These are phyloP conservation scores for Trichoderma sp. DNA, from an alignment of 2,329 filamentous ascomycete species.

Conservation along the genomic window DNA sequence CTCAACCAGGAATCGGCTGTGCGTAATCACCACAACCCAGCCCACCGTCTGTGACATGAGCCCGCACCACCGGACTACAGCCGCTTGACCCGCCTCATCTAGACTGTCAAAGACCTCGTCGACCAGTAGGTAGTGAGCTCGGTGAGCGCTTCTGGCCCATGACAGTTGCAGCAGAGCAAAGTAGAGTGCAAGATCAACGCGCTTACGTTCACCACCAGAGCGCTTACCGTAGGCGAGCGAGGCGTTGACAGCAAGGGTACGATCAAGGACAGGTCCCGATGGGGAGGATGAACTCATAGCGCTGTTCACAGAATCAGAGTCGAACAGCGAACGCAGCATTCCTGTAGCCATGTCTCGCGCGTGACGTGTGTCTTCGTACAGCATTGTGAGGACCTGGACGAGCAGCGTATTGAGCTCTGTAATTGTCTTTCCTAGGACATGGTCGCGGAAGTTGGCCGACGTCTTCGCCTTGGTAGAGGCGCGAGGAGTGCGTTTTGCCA, in stretches of 20 bases:
- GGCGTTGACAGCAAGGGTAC: conserved; percentile 16
- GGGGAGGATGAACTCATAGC: neutral
- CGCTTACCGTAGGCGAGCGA: conserved; percentile 24
- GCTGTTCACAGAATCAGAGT: conserved; percentile 12
- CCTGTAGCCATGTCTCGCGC: conserved; percentile 20
- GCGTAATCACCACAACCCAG: conserved; percentile 25
- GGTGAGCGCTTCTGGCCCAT: conserved; percentile 21
- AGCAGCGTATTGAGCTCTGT: conserved; percentile 23
- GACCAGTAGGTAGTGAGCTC: conserved; percentile 24
- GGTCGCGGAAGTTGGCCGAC: conserved; percentile 22
- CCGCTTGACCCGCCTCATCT: conserved; percentile 22
- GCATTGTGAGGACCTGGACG: conserved; percentile 18
- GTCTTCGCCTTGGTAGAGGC: conserved; percentile 5
- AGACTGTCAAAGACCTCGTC: conserved; percentile 27
- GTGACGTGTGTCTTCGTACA: conserved; percentile 24
- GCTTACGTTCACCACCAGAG: conserved; percentile 25
- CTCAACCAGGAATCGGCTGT: conserved; percentile 23
- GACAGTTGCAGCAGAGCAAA: conserved; percentile 25
- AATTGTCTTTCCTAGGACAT: conserved; percentile 22
- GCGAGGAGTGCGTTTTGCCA: conserved; percentile 20
- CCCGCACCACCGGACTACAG: conserved; percentile 22
- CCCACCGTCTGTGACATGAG: conserved; percentile 20
- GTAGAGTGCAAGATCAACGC: conserved; percentile 24
- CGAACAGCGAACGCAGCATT: conserved; percentile 23
- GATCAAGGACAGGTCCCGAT: conserved; percentile 19